Evolutionary conservation across 106 monocot genomes (phyloP).

Genomic region (Apostasia ramifera): DNA sequence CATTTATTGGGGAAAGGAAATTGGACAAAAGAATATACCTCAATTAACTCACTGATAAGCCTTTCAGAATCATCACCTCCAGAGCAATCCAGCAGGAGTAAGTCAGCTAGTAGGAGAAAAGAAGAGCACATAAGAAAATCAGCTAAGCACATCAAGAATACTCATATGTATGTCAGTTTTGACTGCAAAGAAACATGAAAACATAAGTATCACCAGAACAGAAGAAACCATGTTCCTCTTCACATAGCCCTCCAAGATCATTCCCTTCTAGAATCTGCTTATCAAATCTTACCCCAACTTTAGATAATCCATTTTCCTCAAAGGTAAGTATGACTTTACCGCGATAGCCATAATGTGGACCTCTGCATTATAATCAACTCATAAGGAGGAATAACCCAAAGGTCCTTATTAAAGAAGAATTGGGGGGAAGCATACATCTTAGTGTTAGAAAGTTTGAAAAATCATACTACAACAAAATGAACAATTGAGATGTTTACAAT

Average conservation of each 20-base stretch:
- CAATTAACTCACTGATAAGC: conserved; percentile 48
- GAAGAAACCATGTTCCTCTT: conserved; percentile 97
- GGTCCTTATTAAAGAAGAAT: too few species aligned
- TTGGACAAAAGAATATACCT: conserved; percentile 17
- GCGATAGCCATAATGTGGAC: conserved; percentile 61
- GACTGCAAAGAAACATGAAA: not conserved
- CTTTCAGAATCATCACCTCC: conserved; percentile 56
- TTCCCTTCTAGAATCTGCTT: conserved; percentile 79
- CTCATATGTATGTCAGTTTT: too few species aligned
- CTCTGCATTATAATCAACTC: conserved; percentile 22
- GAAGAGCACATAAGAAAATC: not conserved
- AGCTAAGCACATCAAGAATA: not conserved
- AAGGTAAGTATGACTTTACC: conserved; percentile 90
- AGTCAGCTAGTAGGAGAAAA: conserved; percentile 29
- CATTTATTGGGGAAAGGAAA: not conserved
- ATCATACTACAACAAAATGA: too few species aligned
- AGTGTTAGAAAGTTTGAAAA: too few species aligned
- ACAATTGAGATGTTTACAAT: too few species aligned
- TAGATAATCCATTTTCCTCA: conserved; percentile 79
- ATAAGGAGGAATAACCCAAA: not conserved
- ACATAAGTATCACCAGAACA: conserved; percentile 49
- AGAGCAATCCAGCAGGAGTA: conserved; percentile 42
- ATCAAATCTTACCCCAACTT: conserved; percentile 97
- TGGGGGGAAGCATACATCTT: too few species aligned
- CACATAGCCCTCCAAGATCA: conserved; percentile 93